These are phyloP conservation scores for Spiromastix sp. DNA, from an alignment of 2,329 filamentous ascomycete species.

Conservation along the genomic window DNA sequence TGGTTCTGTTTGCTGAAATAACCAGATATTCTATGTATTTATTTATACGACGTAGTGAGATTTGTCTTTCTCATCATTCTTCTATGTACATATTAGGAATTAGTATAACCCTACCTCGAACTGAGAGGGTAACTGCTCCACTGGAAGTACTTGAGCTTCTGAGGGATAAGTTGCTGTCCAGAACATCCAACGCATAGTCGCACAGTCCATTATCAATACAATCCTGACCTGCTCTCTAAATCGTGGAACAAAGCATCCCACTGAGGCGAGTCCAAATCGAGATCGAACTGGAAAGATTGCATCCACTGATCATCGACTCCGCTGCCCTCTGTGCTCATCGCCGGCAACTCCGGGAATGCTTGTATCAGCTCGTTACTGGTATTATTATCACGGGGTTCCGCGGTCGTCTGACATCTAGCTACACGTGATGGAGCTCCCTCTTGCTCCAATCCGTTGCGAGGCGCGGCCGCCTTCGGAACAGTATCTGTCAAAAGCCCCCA, in stretches of 20 bases:
- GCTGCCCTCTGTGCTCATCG: background rate
- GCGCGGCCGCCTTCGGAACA: background rate
- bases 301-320: constrained; percentile 1
- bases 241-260: constrained; percentile 6
- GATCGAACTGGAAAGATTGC: constrained; percentile 3
- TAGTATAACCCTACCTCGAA: no score
- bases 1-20: no score
- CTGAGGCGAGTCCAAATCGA: constrained; percentile 2
- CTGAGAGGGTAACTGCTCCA: no score
- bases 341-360: background rate
- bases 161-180: no score
- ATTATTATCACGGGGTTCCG: background rate
- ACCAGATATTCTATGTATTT: no score
- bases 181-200: no score
- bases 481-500: constrained; percentile 5
- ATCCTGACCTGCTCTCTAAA: constrained; percentile 3
- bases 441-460: background rate
- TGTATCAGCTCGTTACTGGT: background rate
- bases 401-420: no score
- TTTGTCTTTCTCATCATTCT: no score
- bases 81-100: no score
- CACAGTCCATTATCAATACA: constrained; percentile 2
- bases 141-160: no score
- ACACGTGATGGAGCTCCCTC: no score
- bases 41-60: no score